Percentiles rank a stretch among this genome's conserved stretches.
Evolutionary conservation across 257 asterid genomes (phyloP).

Genomic region (Primulina eburnea): DNA sequence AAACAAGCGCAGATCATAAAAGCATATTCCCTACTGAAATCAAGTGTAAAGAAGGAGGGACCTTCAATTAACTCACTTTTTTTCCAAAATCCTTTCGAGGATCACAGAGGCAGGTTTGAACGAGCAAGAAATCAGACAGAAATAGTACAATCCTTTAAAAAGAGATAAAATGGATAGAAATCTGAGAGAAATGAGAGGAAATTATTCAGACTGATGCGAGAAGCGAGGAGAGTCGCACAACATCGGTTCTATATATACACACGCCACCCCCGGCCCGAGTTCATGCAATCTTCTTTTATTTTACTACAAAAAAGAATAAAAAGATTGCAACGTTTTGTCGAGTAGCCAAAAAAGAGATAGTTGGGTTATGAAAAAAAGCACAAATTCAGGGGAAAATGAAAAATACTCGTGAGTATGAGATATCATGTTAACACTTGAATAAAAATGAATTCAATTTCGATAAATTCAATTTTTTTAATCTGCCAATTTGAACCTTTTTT

Average conservation of each 20-base stretch:
- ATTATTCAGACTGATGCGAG: background rate
- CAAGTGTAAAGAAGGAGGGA: constrained; percentile 9
- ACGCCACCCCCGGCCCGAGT: background rate
- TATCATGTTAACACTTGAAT: too few relatives aligned
- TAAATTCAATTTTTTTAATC: too few relatives aligned
- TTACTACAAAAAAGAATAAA: too few relatives aligned
- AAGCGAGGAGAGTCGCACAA: background rate
- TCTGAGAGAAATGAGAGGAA: background rate
- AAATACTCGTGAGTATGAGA: too few relatives aligned
- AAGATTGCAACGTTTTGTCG: background rate
- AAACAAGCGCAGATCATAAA: constrained; percentile 12
- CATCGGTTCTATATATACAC: background rate
- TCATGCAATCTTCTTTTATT: background rate
- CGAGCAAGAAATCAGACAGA: background rate
- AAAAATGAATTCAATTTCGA: too few relatives aligned
- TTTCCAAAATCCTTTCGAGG: background rate
- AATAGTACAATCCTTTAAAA: background rate
- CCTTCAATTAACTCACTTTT: constrained; percentile 33
- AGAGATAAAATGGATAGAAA: background rate
- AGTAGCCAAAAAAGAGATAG: background rate
- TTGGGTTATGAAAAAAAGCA: background rate
- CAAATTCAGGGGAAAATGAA: too few relatives aligned
- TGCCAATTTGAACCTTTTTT: too few relatives aligned
- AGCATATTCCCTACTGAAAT: background rate
- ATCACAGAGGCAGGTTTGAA: background rate